Percentiles rank a stretch among this genome's conserved stretches.
These are phyloP conservation scores for Yamadazyma spencermartinsiae DNA, from an alignment of 1,139 yeast genomes.

Conservation along the genomic window DNA sequence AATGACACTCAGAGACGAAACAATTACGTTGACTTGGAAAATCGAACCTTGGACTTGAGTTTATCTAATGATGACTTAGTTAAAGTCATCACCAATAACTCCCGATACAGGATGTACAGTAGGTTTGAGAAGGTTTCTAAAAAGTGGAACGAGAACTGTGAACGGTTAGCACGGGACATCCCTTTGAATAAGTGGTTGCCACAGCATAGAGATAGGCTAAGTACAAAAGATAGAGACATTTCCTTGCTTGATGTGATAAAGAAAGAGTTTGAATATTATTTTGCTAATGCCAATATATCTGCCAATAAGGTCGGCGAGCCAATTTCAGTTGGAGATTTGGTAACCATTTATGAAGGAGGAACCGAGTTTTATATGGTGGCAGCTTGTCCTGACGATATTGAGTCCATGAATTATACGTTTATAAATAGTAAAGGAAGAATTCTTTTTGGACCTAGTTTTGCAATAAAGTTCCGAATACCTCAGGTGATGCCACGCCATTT, in stretches of 20 bases:
- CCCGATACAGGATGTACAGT: conserved; percentile 18
- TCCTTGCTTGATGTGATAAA: conserved; percentile 6
- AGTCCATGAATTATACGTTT: conserved; percentile 44
- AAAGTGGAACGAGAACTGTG: conserved; percentile 18
- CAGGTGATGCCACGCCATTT: conserved; percentile 41
- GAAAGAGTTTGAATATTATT: conserved; percentile 14
- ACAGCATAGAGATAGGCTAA: not conserved
- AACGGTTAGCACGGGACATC: conserved; percentile 3
- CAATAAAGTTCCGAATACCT: conserved; percentile 56
- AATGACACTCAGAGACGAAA: not conserved
- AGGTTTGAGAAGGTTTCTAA: conserved; percentile 20
- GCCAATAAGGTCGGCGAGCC: conserved; percentile 24
- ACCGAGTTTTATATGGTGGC: conserved; percentile 35
- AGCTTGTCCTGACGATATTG: conserved; percentile 29
- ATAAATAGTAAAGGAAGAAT: conserved; percentile 59
- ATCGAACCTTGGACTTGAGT: conserved; percentile 11
- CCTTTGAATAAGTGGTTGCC: conserved; percentile 3
- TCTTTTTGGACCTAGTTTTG: conserved; percentile 45
- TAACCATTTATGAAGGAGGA: conserved; percentile 31
- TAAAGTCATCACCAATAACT: conserved; percentile 16
- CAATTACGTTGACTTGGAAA: conserved; percentile 14
- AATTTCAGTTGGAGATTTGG: conserved; percentile 41
- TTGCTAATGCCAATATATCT: conserved; percentile 27
- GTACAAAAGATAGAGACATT: no score
- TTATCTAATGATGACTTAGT: conserved; percentile 13